phyloP scores from a whole-genome alignment of 306 rosid genomes.

The Sphenostylis stenocarpa region DNA sequence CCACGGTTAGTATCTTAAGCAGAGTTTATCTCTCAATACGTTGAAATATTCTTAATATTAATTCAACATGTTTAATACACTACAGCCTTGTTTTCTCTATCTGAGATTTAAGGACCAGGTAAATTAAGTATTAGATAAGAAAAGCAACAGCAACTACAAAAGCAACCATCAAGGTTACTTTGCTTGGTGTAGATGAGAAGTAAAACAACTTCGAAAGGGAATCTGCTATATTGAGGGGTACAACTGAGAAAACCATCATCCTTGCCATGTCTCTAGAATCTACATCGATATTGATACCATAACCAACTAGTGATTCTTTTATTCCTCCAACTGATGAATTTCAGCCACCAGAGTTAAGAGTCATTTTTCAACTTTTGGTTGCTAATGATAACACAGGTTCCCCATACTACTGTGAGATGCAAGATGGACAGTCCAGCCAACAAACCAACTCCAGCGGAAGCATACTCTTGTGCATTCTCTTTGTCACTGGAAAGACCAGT shows the following conservation, averaged over 20 bases:
- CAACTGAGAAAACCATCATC: constrained; percentile 39
- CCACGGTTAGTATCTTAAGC: constrained; percentile 22
- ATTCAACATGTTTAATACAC: constrained; percentile 25
- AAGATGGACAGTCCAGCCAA: constrained; percentile 37
- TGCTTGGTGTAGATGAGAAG: neutral
- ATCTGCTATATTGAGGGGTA: constrained; percentile 47
- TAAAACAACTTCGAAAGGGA: constrained; percentile 32
- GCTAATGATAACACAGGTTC: constrained; percentile 35
- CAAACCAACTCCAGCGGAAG: constrained; percentile 32
- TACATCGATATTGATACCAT: constrained; percentile 34
- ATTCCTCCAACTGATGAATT: neutral
- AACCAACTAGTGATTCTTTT: constrained; percentile 19
- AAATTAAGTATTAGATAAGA: constrained; percentile 32
- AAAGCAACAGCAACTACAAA: constrained; percentile 31
- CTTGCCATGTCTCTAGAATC: constrained; percentile 39
- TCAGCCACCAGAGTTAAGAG: neutral
- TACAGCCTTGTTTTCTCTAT: constrained; percentile 33
- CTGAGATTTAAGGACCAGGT: constrained; percentile 43
- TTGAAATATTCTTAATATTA: constrained; percentile 29
- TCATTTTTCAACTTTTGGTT: neutral
- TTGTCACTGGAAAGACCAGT: constrained; percentile 25
- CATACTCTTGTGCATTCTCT: constrained; percentile 35
- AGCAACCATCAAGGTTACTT: constrained; percentile 36
- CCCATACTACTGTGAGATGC: constrained; percentile 37
- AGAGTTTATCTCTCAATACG: constrained; percentile 29